phyloP scores from a whole-genome alignment of 2,329 filamentous ascomycete species.

The Cadophora gregata region DNA sequence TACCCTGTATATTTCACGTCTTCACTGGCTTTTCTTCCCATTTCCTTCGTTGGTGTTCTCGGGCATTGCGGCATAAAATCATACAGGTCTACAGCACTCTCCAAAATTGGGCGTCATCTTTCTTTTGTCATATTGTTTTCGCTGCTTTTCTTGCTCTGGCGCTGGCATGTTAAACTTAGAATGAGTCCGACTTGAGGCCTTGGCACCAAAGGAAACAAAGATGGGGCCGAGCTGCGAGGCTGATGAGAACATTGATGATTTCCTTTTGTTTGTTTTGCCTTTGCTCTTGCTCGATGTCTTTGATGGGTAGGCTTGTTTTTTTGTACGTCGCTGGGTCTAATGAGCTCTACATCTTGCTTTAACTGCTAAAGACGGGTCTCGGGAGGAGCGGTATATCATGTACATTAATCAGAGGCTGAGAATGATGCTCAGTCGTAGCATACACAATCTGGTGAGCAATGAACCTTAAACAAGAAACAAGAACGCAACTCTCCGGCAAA shows the following conservation, averaged over 20 bases:
- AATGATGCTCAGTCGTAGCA: neutral
- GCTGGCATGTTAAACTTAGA: slow-evolving; percentile 26
- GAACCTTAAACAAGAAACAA: neutral
- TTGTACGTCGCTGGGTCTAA: neutral
- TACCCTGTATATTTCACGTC: slow-evolving; percentile 41
- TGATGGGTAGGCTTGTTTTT: neutral
- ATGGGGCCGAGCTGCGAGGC: slow-evolving; percentile 20
- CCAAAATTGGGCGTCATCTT: slow-evolving; percentile 27
- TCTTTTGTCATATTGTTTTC: slow-evolving; percentile 24
- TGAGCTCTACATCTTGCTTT: neutral
- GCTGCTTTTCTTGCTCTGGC: slow-evolving; percentile 17
- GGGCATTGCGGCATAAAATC: slow-evolving; percentile 33
- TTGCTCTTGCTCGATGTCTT: neutral
- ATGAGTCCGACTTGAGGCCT: slow-evolving; percentile 19
- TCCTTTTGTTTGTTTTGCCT: slow-evolving; percentile 1
- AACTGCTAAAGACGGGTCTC: neutral
- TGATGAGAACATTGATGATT: slow-evolving; percentile 19
- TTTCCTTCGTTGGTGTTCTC: slow-evolving; percentile 26
- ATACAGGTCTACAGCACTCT: slow-evolving; percentile 29
- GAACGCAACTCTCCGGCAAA: neutral
- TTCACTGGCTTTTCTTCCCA: slow-evolving; percentile 23
- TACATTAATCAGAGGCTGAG: slow-evolving; percentile 1
- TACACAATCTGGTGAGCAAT: neutral
- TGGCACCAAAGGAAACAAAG: slow-evolving; percentile 6
- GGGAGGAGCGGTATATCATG: neutral